Base-by-base conservation (phyloP, 2,329 filamentous ascomycete genomes). In the Talaromyces sp. region DNA sequence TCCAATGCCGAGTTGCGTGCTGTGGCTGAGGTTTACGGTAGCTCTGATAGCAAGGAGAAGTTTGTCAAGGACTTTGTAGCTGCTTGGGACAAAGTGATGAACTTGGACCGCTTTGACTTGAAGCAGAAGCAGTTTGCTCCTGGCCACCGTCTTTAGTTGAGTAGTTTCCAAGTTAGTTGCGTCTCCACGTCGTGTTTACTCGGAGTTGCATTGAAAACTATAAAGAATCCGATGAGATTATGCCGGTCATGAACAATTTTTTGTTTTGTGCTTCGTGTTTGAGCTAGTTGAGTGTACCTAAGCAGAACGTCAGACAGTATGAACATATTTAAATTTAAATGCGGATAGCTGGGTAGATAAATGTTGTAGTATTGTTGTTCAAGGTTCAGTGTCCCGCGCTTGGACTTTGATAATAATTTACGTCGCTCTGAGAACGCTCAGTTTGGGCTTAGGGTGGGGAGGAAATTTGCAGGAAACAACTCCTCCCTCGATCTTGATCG, bases 61-160 rank as follows among this genome's bases (percentile, higher is more conserved):
- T 90, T 92, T 66, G 85, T 87, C 50, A 85, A 84, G 76, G 90
- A 92, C 80, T 92, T 92, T 72, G 83, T 91, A 16, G 79, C 82
- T 8, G 88, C 87, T 2, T 92, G 90, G 90, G 81, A 82, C 71
- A 92, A 92, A 87, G 85, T 92, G 11, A 89, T 89, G 85, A 88
- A 90, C 73, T 74, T 89, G 64, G 90, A 92, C 74, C 84, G 90
- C 13, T 92, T 87, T 72, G 90, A 92, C 68, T 66, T 87, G n/a
- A 61, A 66, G 39, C 5, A 31, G 22, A 62, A 62, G 60, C 22
- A 48, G 13, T 52, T 39, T 13, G 24, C 45, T 37, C 45, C 52
- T 14, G 10, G 48, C 16, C 60, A 62, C 48, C 60, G 60, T 24
- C 60, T 62, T 16, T 59, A 59, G 11, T 33, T 59, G 37, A 58